Evolutionary conservation across 495 filamentous ascomycete genomes (phyloP), one percentile per base, ranked within the genome.

Genomic region (Trichoderma parareesei): DNA sequence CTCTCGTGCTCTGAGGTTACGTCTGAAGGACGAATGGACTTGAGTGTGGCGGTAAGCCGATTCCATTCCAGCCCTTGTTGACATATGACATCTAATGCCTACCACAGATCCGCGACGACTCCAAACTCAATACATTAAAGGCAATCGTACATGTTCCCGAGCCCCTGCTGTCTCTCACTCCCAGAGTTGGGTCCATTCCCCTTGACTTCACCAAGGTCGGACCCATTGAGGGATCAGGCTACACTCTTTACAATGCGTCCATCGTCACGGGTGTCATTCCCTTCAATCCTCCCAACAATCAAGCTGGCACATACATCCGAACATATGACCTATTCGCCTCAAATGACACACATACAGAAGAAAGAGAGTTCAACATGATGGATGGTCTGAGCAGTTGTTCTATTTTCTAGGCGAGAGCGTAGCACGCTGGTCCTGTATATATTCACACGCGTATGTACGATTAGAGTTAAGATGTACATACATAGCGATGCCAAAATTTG

Each of bases 341-440:
- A 41, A 38, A 38, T 63, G 49, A 62, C 65, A 67, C 66, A 60
- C 53, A 57, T 37, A 57, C 20, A 9, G 33, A 35, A 35, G 27
- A 57, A 10, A 57, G 53, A 13, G 53, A 57, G 5, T 57, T 64
- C 64, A 61, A 65, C 43, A 64, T 38, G 41, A 41, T 65, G 38
- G 27, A 61, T 37, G 42, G 41, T 38, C 20, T 38, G 20, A 43
- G 43, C 42, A 46, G 49, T 14, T 41, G 10, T 43, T 16, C 55
- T 16, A 49, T 20, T 8, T 40, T 67, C 48, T 71, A 9, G 27
- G 69, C 41, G 43, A n/a, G 27, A 27, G 40, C 3, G 1, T 3
- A 41, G 40, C 40, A 41, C 40, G 27, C 11, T 3, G 3, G 11
- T 41, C 11, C 40, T 41, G 40, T 41, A 41, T 11, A 41, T 41